Percentiles rank a stretch among this genome's conserved stretches.
Evolutionary conservation across 2,329 filamentous ascomycete genomes (phyloP).

Genomic region (Aspergillus sp.): DNA sequence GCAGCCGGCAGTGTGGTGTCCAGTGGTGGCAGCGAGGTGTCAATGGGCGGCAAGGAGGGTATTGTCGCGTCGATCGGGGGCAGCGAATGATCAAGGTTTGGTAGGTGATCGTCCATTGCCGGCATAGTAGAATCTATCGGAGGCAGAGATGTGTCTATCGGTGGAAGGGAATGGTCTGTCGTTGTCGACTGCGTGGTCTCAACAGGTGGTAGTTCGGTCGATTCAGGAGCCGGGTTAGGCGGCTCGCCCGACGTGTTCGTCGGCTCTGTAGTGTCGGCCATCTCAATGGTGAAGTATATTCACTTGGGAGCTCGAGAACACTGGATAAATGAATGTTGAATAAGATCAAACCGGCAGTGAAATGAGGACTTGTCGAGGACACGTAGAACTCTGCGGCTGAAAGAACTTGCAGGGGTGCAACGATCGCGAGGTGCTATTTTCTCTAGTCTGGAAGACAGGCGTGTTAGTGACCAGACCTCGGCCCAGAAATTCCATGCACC

Average conservation of each 20-base stretch:
- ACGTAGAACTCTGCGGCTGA: background rate
- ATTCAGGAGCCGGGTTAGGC: slow-evolving; percentile 20
- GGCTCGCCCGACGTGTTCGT: slow-evolving; percentile 22
- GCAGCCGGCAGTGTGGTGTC: slow-evolving; percentile 28
- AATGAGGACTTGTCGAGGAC: background rate
- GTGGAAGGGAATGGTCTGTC: slow-evolving; percentile 26
- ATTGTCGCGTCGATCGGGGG: slow-evolving; percentile 35
- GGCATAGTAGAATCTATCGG: slow-evolving; percentile 29
- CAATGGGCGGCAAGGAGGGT: slow-evolving; percentile 29
- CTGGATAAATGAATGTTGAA: background rate
- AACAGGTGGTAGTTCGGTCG: slow-evolving; percentile 1
- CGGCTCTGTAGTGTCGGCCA: slow-evolving; percentile 25
- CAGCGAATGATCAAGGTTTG: slow-evolving; percentile 30
- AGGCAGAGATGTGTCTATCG: slow-evolving; percentile 29
- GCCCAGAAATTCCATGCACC: background rate
- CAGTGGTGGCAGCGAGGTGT: slow-evolving; percentile 31
- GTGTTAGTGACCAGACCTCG: slow-evolving; percentile 16
- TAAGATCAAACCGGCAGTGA: background rate
- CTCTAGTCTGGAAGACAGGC: slow-evolving; percentile 13
- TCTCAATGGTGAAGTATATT: slow-evolving; percentile 14
- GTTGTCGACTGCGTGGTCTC: slow-evolving; percentile 12
- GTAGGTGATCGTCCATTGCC: slow-evolving; percentile 29
- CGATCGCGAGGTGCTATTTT: slow-evolving; percentile 9
- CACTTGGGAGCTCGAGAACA: background rate
- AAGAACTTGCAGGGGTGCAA: slow-evolving; percentile 6